Evolutionary conservation across 768 basidiomycete species (phyloP), one percentile per base, ranked within the genome.

Genomic region (Lentinula guzmanii): DNA sequence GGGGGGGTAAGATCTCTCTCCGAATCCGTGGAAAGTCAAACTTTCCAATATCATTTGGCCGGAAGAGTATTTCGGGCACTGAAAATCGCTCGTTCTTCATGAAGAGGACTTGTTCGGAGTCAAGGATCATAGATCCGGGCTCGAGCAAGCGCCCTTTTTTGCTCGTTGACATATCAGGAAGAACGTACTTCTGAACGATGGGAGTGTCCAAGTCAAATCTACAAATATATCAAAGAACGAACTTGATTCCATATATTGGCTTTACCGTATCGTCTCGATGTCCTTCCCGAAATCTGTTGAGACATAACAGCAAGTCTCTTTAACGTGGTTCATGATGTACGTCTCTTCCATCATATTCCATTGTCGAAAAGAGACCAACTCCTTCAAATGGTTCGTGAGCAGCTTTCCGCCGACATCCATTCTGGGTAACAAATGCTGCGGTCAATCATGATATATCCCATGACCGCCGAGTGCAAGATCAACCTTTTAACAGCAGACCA

Each of bases 341-440:
- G 93, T 95, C 72, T 98, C 90, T 68, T 97, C 94, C 87, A 95
- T 95, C 91, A 98, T 93, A 72, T 98, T 93, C 91, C 93, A 98
- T 70, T 98, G 95, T 48, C 96, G 87, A 72, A 91, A 98, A 11
- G 94, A 96, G 5, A 95, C 85, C 50, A 95, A 81, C 69, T 95
- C 92, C 70, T 97, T 97, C 24, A 98, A 82, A 56, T 96, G 91
- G 74, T 98, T 98, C 28, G 95, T 98, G 61, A 98, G 73, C 9
- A 98, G 81, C 75, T 98, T 97, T 52, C 95, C 96, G 56, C 96
- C 95, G 16, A 97, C 87, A 69, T 97, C 94, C 72, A 98, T 85
- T 69, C 95, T 96, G 72, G 39, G 8, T 61, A 28, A 60, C 68
- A 51, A 62, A 64, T 66, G 50, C 55, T 62, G 64, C 57, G n/a